A percentile compares a stretch with the other conserved stretches of the same genome.
Conservation (phyloP, 1,139 yeast genomes). For the Saccharomyces hybrid region DNA sequence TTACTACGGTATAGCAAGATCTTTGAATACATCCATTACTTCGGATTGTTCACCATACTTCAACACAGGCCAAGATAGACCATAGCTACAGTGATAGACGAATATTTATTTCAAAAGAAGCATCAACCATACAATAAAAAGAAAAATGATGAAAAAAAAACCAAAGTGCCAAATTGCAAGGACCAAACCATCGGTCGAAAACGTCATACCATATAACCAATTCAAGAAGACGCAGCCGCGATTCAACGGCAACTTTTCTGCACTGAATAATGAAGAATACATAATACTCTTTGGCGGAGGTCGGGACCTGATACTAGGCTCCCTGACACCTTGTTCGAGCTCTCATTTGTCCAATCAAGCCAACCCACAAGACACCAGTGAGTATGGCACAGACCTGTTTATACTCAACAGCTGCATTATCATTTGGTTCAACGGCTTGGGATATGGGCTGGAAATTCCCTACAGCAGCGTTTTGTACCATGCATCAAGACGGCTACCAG, state of each 20-base stretch:
- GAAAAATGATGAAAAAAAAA: slow-evolving; percentile 7
- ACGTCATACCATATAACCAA: slow-evolving; percentile 30
- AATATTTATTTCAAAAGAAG: background rate
- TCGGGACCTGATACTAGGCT: slow-evolving; percentile 28
- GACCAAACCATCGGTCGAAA: slow-evolving; percentile 34
- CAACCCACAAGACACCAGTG: background rate
- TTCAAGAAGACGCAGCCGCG: slow-evolving; percentile 29
- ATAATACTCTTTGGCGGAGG: slow-evolving; percentile 37
- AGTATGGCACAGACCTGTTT: slow-evolving; percentile 30
- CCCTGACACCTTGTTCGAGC: slow-evolving; percentile 9
- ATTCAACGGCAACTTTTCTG: slow-evolving; percentile 21
- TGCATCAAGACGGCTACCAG: slow-evolving; percentile 22
- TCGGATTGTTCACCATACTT: background rate
- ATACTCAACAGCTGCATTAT: slow-evolving; percentile 32
- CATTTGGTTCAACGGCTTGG: slow-evolving; percentile 33
- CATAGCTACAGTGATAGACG: background rate
- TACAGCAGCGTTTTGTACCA: slow-evolving; percentile 32
- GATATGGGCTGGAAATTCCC: slow-evolving; percentile 33
- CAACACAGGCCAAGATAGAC: background rate
- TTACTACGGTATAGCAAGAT: background rate
- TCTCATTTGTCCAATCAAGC: background rate
- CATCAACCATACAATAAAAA: background rate
- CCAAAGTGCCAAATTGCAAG: slow-evolving; percentile 18
- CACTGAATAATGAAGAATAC: slow-evolving; percentile 8
- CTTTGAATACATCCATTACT: background rate